Base-by-base conservation (phyloP, 1,284 basidiomycete species). In the Leccinum angustisporum region DNA sequence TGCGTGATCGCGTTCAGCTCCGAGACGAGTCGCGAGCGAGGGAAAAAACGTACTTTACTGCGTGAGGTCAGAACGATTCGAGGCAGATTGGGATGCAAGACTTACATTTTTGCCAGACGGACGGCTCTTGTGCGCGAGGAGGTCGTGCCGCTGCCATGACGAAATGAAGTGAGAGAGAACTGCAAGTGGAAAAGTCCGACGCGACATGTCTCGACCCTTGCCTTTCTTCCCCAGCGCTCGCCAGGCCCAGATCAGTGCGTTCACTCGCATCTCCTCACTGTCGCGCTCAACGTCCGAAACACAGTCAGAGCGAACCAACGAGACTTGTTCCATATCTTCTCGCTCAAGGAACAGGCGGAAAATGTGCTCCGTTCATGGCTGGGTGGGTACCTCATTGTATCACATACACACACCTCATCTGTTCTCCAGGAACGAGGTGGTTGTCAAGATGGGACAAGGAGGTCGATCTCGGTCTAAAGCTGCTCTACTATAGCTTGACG, bases 221-320 rank as follows among this genome's bases (percentile, higher is more conserved):
- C 82, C 82, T 30, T 77, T 80, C 3, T 89, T 92, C 72, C 91
- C 89, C 63, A 74, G 66, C n/a, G 90, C 91, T 58, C 87, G 86
- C 69, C 92, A 94, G 68, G 91, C 91, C 53, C 93, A 94, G 76
- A 94, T 92, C 64, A 86, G 93, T 95, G 68, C 68, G 91, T 82
- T 31, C 38, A 31, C 16, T 36, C 31, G 21, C 11, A 58, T 54
- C 48, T 30, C 21, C 43, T 11, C 54, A 25, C 38, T 21, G 25
- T 58, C 53, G 21, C 48, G 13, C 57, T 53, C 33, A 63, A 33
- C 58, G 68, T 64, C 52, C 10, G 30, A 43, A 54, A 18, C 58
- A 14, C 66, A 96, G 94, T 95, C 69, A 83, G 94, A 65, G 88
- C 94, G 43, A 88, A 94, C 72, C 94, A 96, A 71, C 80, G 94